Evolutionary conservation across 2,329 filamentous ascomycete genomes (phyloP).

Genomic region (Thielaviopsis musarum): DNA sequence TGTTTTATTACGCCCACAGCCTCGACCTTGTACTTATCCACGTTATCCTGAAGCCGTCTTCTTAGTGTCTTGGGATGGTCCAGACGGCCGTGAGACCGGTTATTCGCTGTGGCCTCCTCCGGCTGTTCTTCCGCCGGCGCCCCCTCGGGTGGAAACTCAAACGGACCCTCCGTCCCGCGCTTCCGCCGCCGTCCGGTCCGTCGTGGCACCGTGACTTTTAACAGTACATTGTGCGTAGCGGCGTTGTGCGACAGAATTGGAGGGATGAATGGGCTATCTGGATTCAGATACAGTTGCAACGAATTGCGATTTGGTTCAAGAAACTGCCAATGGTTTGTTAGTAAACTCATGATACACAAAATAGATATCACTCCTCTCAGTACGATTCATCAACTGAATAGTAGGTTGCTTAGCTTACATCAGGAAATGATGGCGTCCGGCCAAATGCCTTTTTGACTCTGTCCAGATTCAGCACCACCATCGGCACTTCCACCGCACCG

Average conservation of each 20-base stretch:
- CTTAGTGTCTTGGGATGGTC: slow-evolving; percentile 40
- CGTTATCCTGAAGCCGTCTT: slow-evolving; percentile 54
- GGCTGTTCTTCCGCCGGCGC: slow-evolving; percentile 15
- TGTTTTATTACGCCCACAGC: slow-evolving; percentile 56
- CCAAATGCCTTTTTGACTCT: slow-evolving; percentile 27
- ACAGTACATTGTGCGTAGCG: slow-evolving; percentile 63
- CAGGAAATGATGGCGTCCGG: slow-evolving; percentile 21
- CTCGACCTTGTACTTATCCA: slow-evolving; percentile 47
- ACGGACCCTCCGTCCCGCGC: slow-evolving; percentile 54
- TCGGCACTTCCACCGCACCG: slow-evolving; percentile 27
- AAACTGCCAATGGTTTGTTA: slow-evolving; percentile 20
- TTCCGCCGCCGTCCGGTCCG: slow-evolving; percentile 76
- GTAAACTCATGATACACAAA: not conserved
- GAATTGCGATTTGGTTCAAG: slow-evolving; percentile 32
- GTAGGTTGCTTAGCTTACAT: slow-evolving; percentile 18
- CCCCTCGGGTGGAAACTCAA: slow-evolving; percentile 27
- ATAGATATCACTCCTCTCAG: too few species aligned
- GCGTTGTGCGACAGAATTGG: slow-evolving; percentile 63
- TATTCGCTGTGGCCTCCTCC: slow-evolving; percentile 15
- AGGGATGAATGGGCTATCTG: slow-evolving; percentile 61
- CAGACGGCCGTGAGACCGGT: slow-evolving; percentile 28
- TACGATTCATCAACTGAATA: not conserved
- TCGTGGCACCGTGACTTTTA: slow-evolving; percentile 76
- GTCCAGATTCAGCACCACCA: slow-evolving; percentile 27
- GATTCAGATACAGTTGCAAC: slow-evolving; percentile 58